These are phyloP conservation scores for Orbilia javanica DNA, from an alignment of 2,329 filamentous ascomycete genomes.

Conservation along the genomic window DNA sequence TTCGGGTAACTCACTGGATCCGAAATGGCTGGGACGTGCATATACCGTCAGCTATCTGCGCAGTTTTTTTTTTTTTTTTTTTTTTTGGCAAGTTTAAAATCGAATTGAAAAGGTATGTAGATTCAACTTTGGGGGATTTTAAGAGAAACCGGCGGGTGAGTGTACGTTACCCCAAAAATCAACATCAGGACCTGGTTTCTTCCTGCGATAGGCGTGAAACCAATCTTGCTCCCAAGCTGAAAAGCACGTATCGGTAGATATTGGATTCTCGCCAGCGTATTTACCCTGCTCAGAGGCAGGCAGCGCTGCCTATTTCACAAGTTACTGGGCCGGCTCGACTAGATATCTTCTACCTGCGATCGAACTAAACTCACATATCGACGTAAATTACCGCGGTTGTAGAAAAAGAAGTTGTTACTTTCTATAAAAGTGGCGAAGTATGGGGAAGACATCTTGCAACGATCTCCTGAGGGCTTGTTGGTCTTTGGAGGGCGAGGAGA, in stretches of 20 bases:
- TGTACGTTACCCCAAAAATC: background rate
- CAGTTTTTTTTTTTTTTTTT: no score
- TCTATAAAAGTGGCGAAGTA: background rate
- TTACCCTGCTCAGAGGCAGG: background rate
- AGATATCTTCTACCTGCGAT: background rate
- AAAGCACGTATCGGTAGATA: background rate
- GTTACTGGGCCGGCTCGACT: background rate
- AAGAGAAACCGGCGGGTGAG: background rate
- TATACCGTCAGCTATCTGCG: background rate
- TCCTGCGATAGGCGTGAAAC: background rate
- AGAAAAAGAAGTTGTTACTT: background rate
- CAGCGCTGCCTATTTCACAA: background rate
- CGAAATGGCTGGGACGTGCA: background rate
- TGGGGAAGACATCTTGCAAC: background rate
- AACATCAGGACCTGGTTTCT: background rate
- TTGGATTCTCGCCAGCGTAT: background rate
- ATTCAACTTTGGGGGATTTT: background rate
- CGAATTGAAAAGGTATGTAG: background rate
- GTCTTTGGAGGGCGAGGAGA: background rate
- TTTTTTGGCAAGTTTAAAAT: background rate
- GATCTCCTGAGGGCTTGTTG: background rate
- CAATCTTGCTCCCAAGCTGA: background rate
- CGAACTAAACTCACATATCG: background rate
- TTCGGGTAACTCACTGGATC: background rate
- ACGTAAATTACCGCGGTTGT: background rate